Evolutionary conservation across 164 flowering plant genomes (phyloP).

Genomic region (Berberis thunbergii): DNA sequence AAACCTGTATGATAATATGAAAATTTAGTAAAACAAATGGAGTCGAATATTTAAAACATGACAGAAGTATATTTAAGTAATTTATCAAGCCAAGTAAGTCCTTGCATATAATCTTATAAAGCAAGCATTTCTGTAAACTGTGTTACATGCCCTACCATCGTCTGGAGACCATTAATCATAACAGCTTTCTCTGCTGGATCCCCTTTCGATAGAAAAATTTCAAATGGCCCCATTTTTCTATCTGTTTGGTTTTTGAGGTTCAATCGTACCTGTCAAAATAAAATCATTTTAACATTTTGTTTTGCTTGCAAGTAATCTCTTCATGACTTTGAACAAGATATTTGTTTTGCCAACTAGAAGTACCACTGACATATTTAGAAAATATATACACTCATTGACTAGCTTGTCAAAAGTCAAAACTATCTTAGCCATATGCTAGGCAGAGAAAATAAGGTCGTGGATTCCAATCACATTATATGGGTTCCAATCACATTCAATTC

Average conservation of each 20-base stretch:
- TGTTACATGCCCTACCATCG: slow-evolving; percentile 38
- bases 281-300: background rate
- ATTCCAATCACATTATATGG: too few species aligned
- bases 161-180: slow-evolving; percentile 73
- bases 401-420: too few species aligned
- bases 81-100: background rate
- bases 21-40: background rate
- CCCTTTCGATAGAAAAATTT: slow-evolving; percentile 46
- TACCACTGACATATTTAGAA: too few species aligned
- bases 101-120: background rate
- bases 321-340: too few species aligned
- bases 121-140: background rate
- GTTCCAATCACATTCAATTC: too few species aligned
- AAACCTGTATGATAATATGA: slow-evolving; percentile 33
- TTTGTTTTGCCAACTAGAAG: too few species aligned
- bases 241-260: slow-evolving; percentile 70
- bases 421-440: too few species aligned
- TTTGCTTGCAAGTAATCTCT: too few species aligned
- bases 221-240: slow-evolving; percentile 75
- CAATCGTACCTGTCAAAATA: slow-evolving; percentile 45
- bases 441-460: too few species aligned
- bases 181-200: slow-evolving; percentile 49
- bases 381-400: too few species aligned
- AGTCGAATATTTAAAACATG: too few species aligned
- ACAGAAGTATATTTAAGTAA: too few species aligned